Evolutionary conservation across 306 rosid species (phyloP).

Genomic region (Corylus heterophylla): DNA sequence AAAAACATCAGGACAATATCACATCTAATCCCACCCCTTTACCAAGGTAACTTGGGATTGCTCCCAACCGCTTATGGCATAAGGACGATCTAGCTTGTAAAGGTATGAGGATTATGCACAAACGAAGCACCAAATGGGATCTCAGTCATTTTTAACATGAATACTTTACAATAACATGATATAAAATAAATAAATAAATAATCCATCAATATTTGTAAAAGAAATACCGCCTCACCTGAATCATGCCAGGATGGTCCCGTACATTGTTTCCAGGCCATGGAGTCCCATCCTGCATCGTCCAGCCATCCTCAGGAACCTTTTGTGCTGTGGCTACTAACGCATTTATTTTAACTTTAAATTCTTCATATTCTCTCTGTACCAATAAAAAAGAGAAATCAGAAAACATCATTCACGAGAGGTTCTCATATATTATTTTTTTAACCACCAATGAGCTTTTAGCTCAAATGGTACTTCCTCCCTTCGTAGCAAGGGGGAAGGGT

Average conservation of each 20-base stretch:
- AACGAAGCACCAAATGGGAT: not conserved
- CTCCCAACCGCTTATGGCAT: not conserved
- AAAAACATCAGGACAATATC: not conserved
- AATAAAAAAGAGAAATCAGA: conserved; percentile 7
- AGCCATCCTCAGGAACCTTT: conserved; percentile 96
- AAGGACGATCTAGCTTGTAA: not conserved
- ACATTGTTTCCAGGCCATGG: conserved; percentile 99
- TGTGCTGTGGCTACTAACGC: conserved; percentile 85
- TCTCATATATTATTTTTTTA: too few relatives aligned
- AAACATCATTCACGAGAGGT: not conserved
- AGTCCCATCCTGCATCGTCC: conserved; percentile 99
- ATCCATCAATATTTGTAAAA: conserved; percentile 1
- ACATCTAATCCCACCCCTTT: conserved; percentile 1
- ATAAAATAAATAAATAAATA: not conserved
- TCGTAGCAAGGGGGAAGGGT: too few relatives aligned
- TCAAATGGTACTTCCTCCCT: too few relatives aligned
- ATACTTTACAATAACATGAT: not conserved
- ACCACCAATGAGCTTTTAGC: too few relatives aligned
- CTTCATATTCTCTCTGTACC: conserved; percentile 88
- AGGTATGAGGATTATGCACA: not conserved
- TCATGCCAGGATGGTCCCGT: conserved; percentile 99
- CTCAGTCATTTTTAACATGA: not conserved
- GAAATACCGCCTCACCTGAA: conserved; percentile 67
- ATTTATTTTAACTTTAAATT: conserved; percentile 87
- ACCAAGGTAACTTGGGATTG: conserved; percentile 7